These are phyloP conservation scores for Stentor coeruleus DNA, from an alignment of 73 alveolate genomes.

Conservation along the genomic window DNA sequence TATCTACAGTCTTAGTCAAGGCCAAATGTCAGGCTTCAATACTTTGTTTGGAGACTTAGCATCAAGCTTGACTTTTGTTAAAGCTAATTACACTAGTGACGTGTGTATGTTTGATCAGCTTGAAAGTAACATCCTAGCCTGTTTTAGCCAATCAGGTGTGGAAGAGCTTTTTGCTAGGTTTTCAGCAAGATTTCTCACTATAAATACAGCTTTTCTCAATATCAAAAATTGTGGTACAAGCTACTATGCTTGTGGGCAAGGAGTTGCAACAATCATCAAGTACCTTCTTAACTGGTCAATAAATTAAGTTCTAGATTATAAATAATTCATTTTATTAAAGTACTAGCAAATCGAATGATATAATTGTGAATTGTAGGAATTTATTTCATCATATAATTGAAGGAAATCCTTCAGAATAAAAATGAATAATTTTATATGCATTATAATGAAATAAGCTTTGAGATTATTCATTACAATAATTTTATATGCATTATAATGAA, in stretches of 20 bases:
- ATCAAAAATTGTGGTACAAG: neutral
- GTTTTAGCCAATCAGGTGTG: neutral
- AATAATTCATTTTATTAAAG: no score
- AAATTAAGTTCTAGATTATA: neutral
- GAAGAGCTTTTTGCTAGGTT: neutral
- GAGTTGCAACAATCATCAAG: neutral
- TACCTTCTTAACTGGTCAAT: constrained; percentile 5
- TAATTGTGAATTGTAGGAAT: no score
- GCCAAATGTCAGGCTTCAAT: neutral
- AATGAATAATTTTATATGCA: no score
- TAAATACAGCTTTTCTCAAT: neutral
- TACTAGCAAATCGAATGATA: no score
- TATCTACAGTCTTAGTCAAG: neutral
- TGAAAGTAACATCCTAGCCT: neutral
- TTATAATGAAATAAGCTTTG: no score
- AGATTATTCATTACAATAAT: no score
- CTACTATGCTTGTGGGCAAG: neutral
- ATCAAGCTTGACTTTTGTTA: neutral
- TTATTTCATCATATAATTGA: no score
- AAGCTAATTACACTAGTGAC: neutral
- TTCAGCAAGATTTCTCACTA: neutral
- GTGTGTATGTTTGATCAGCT: neutral
- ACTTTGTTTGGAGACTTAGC: constrained; percentile 1
- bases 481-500: no score
- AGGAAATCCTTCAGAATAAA: no score